These are phyloP conservation scores for Amanita exitialis DNA, from an alignment of 768 basidiomycete species.

Conservation along the genomic window DNA sequence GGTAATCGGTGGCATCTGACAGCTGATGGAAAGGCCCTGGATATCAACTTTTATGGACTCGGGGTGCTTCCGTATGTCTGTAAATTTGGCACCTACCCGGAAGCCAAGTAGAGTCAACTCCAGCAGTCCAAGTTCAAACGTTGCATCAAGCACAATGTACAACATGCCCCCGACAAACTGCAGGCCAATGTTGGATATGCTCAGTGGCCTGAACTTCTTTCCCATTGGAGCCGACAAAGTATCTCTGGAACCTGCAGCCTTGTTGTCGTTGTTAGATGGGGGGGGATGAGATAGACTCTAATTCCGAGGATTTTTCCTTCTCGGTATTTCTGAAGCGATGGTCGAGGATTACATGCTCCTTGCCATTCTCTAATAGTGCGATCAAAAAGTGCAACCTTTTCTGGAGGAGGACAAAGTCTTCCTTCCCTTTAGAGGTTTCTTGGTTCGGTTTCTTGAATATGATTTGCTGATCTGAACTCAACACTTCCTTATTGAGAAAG, in stretches of 20 bases:
- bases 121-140: not conserved
- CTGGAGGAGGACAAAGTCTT: not conserved
- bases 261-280: not conserved
- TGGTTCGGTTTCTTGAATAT: not conserved
- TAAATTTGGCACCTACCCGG: not conserved
- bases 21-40: not conserved
- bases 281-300: not conserved
- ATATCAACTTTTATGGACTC: not conserved
- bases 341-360: not conserved
- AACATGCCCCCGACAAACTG: slow-evolving; percentile 1
- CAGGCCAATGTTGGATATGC: slow-evolving; percentile 1
- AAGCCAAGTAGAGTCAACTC: slow-evolving; percentile 1
- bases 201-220: not conserved
- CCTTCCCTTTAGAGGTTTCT: not conserved
- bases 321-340: not conserved
- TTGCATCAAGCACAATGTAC: slow-evolving; percentile 4
- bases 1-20: not conserved
- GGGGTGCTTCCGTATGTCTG: not conserved
- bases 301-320: not conserved
- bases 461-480: not conserved
- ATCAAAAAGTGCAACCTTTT: not conserved
- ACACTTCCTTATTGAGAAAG: not conserved
- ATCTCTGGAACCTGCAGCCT: not conserved
- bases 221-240: not conserved
- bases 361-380: not conserved